Evolutionary conservation across 1,139 yeast genomes (phyloP).

Genomic region (Pneumocystis jirovecii): DNA sequence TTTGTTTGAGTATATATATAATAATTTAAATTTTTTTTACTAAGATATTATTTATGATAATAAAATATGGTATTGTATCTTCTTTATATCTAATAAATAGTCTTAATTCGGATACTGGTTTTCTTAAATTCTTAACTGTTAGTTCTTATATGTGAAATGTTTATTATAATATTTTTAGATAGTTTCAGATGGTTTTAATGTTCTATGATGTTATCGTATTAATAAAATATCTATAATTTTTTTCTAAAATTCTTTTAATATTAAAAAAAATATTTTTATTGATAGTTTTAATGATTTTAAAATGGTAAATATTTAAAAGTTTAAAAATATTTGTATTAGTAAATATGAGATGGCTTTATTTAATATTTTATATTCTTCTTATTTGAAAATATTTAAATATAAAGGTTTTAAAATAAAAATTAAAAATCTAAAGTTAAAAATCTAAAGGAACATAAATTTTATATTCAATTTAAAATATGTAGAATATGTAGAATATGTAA

Average conservation of each 20-base stretch:
- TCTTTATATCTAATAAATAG: slow-evolving; percentile 21
- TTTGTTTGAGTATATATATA: neutral
- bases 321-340: slow-evolving; percentile 55
- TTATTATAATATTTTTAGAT: slow-evolving; percentile 82
- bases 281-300: slow-evolving; percentile 71
- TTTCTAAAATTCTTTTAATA: slow-evolving; percentile 22
- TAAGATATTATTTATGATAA: neutral
- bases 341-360: slow-evolving; percentile 82
- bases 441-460: too few species aligned
- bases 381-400: too few species aligned
- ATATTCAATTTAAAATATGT: too few species aligned
- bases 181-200: slow-evolving; percentile 93
- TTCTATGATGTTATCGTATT: slow-evolving; percentile 80
- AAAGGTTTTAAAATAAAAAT: too few species aligned
- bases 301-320: slow-evolving; percentile 64
- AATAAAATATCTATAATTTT: slow-evolving; percentile 76
- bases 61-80: neutral
- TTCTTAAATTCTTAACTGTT: slow-evolving; percentile 82
- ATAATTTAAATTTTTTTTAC: neutral
- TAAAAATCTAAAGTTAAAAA: too few species aligned
- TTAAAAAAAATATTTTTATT: slow-evolving; percentile 36
- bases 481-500: too few species aligned
- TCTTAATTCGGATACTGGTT: slow-evolving; percentile 60
- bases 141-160: slow-evolving; percentile 66
- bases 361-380: slow-evolving; percentile 30